Evolutionary conservation across 2,329 filamentous ascomycete species (phyloP), one percentile per base, ranked within the genome.

Genomic region (Colletotrichum sp.): DNA sequence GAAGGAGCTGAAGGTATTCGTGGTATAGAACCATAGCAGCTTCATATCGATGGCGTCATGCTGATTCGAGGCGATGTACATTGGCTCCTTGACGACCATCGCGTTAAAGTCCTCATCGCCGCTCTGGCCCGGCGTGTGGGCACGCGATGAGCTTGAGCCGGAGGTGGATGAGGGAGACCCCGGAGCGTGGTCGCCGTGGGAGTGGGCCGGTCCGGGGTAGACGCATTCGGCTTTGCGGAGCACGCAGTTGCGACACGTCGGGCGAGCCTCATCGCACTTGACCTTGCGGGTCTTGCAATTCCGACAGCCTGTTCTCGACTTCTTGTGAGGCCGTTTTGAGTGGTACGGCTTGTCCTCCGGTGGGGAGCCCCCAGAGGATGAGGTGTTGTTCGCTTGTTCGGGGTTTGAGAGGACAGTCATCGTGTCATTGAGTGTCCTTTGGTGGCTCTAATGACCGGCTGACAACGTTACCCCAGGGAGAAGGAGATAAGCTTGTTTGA

Each of bases 221-320:
- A 87, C 80, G 80, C 90, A 92, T 4, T 83, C 81, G 70, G 87
- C 87, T 71, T 85, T 86, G 73, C 90, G 86, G 75, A 88, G 81
- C 57, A 82, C 85, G 80, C 90, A 92, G 34, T 86, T 84, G 55
- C 86, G 86, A 79, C 90, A 92, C 4, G 83, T 79, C 1, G 90
- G 90, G 32, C 85, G 86, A 7, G 79, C 84, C 79, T 92, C 89
- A 76, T 90, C 88, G 81, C 90, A 91, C 82, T 90, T 91, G 70
- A 90, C 88, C 81, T 89, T 90, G 71, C 90, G 87, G 18, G 82
- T 81, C 82, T 91, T 92, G 85, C 90, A 92, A 79, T 88, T 89
- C 77, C 83, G 84, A 79, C 90, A 92, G 8, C 89, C 90, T 4
- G 85, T 83, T 34, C 90, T 84, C 2, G 89, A 90, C 81, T 92